Conservation (phyloP, 2,329 filamentous ascomycete species). For the Ciborinia camelliae region DNA sequence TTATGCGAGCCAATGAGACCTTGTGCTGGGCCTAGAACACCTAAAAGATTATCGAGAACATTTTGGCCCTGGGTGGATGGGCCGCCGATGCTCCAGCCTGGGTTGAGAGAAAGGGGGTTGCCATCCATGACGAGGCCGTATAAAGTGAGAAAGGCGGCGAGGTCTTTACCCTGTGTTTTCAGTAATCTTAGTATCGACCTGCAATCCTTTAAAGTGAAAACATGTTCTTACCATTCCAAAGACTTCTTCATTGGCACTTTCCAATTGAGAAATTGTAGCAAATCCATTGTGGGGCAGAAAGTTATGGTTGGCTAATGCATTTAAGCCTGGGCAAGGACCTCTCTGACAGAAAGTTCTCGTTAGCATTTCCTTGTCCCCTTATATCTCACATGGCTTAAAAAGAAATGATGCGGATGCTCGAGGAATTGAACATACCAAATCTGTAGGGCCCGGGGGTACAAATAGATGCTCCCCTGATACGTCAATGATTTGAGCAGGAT, state of each 20-base stretch:
- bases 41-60: conserved; percentile 29
- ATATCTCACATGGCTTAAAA: neutral
- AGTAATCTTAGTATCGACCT: conserved; percentile 5
- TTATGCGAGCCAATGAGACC: conserved; percentile 50
- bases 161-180: conserved; percentile 29
- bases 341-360: neutral
- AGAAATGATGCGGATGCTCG: neutral
- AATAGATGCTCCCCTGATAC: conserved; percentile 15
- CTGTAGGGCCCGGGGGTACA: neutral
- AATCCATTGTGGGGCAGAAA: conserved; percentile 41
- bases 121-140: conserved; percentile 8
- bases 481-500: conserved; percentile 20
- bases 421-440: neutral
- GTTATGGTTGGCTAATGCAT: conserved; percentile 43
- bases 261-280: neutral
- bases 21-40: conserved; percentile 39
- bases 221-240: conserved; percentile 41
- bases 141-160: neutral
- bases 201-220: conserved; percentile 20
- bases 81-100: conserved; percentile 5
- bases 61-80: neutral
- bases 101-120: conserved; percentile 1
- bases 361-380: neutral
- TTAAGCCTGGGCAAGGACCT: conserved; percentile 40
- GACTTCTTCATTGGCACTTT: conserved; percentile 33